Conservation (phyloP, 108 stramenopile genomes). For the Schizochytrium sp. region DNA sequence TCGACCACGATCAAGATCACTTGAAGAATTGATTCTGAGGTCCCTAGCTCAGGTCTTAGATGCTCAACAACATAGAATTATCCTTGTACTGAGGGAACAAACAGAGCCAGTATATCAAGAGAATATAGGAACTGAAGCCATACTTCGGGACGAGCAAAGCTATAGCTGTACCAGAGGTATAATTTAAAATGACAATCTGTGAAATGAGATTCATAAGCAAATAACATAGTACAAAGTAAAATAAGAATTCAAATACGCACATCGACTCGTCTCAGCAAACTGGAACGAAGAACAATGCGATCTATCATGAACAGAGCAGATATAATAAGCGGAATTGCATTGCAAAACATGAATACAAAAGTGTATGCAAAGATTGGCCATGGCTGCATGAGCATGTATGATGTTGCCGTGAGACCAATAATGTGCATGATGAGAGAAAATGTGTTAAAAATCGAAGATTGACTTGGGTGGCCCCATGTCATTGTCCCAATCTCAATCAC, state of each 20-base stretch:
- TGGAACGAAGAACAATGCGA: slow-evolving; percentile 16
- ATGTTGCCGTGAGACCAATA: neutral
- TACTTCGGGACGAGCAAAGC: too few species aligned
- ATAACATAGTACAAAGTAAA: neutral
- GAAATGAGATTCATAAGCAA: neutral
- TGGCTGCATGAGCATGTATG: slow-evolving; percentile 51
- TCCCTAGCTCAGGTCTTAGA: too few species aligned
- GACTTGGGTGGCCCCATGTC: slow-evolving; percentile 48
- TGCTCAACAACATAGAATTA: too few species aligned
- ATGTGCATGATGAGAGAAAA: neutral
- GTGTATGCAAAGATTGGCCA: slow-evolving; percentile 47
- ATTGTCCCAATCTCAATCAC: slow-evolving; percentile 43
- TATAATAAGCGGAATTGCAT: slow-evolving; percentile 32
- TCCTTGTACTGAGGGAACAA: too few species aligned
- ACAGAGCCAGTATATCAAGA: too few species aligned
- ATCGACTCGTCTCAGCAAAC: slow-evolving; percentile 23
- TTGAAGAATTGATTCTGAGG: too few species aligned
- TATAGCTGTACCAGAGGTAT: too few species aligned
- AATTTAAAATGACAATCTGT: too few species aligned
- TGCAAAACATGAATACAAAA: slow-evolving; percentile 23
- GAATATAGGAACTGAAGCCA: too few species aligned
- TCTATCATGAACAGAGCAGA: slow-evolving; percentile 32
- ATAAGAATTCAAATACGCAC: slow-evolving; percentile 14
- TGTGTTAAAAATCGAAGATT: neutral
- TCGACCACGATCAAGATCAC: too few species aligned